phyloP scores from a whole-genome alignment of 2,329 filamentous ascomycete genomes.

The Alternaria brassicae region DNA sequence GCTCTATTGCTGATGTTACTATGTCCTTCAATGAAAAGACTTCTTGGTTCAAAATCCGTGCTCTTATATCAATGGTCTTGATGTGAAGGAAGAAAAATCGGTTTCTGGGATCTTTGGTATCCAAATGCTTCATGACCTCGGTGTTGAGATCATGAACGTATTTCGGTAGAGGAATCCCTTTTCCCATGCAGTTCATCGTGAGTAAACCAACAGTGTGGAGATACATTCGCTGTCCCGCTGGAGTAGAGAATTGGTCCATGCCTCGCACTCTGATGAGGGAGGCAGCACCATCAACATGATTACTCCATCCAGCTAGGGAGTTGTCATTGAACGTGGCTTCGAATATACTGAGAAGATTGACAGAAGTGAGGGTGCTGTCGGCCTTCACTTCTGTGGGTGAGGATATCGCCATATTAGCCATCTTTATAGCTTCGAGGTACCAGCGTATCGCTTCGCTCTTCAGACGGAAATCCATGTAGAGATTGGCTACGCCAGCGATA shows the following conservation, averaged over 20 bases:
- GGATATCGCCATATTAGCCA: slow-evolving; percentile 42
- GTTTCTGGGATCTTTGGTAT: slow-evolving; percentile 31
- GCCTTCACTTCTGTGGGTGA: slow-evolving; percentile 35
- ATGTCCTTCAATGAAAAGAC: slow-evolving; percentile 29
- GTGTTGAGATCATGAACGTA: slow-evolving; percentile 36
- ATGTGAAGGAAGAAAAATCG: slow-evolving; percentile 43
- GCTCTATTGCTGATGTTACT: slow-evolving; percentile 33
- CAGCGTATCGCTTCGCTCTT: slow-evolving; percentile 39
- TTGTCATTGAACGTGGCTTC: slow-evolving; percentile 44
- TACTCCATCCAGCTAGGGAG: slow-evolving; percentile 41
- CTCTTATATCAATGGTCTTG: slow-evolving; percentile 36
- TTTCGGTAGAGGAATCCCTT: slow-evolving; percentile 29
- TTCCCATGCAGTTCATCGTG: slow-evolving; percentile 41
- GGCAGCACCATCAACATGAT: slow-evolving; percentile 47
- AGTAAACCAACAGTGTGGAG: slow-evolving; percentile 38
- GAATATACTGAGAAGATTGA: slow-evolving; percentile 38
- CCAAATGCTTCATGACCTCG: slow-evolving; percentile 30
- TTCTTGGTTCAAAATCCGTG: slow-evolving; percentile 28
- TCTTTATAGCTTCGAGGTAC: slow-evolving; percentile 42
- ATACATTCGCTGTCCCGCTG: slow-evolving; percentile 43
- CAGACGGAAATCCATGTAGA: slow-evolving; percentile 34
- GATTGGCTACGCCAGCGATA: slow-evolving; percentile 41
- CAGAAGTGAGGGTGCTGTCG: slow-evolving; percentile 43
- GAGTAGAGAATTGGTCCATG: slow-evolving; percentile 34
- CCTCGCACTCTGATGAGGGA: slow-evolving; percentile 45